phyloP scores from a whole-genome alignment of 164 flowering plant genomes.

The Tetrastigma voinierianum region DNA sequence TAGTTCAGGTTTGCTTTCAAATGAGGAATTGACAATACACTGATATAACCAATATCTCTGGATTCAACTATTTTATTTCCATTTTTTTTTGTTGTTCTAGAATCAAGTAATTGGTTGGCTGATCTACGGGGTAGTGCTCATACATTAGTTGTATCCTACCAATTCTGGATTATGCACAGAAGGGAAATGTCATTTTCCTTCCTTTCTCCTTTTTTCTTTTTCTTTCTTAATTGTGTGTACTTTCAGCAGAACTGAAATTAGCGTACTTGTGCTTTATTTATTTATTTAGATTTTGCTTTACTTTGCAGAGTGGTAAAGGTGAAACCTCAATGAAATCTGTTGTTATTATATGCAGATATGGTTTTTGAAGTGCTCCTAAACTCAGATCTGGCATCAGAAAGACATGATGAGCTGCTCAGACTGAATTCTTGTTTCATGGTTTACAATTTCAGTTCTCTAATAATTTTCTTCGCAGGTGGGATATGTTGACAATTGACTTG shows the following conservation, averaged over 20 bases:
- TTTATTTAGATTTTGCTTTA: neutral
- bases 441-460: slow-evolving; percentile 22
- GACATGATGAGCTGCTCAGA: slow-evolving; percentile 69
- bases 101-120: too few relatives aligned
- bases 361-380: slow-evolving; percentile 78
- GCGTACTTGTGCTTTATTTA: too few relatives aligned
- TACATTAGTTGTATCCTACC: too few relatives aligned
- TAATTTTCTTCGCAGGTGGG: slow-evolving; percentile 78
- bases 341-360: slow-evolving; percentile 71
- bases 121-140: too few relatives aligned
- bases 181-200: neutral
- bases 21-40: too few relatives aligned
- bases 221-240: too few relatives aligned
- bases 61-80: too few relatives aligned
- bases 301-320: slow-evolving; percentile 57
- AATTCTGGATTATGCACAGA: too few relatives aligned
- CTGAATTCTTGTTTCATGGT: slow-evolving; percentile 9
- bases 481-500: slow-evolving; percentile 75
- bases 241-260: neutral
- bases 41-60: too few relatives aligned
- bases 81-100: too few relatives aligned
- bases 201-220: too few relatives aligned
- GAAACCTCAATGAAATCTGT: slow-evolving; percentile 83
- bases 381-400: slow-evolving; percentile 54
- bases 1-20: too few relatives aligned